Percentiles rank a stretch among this genome's conserved stretches.
phyloP scores from a whole-genome alignment of 495 filamentous ascomycete species.

The Aspergillus bridgeri region DNA sequence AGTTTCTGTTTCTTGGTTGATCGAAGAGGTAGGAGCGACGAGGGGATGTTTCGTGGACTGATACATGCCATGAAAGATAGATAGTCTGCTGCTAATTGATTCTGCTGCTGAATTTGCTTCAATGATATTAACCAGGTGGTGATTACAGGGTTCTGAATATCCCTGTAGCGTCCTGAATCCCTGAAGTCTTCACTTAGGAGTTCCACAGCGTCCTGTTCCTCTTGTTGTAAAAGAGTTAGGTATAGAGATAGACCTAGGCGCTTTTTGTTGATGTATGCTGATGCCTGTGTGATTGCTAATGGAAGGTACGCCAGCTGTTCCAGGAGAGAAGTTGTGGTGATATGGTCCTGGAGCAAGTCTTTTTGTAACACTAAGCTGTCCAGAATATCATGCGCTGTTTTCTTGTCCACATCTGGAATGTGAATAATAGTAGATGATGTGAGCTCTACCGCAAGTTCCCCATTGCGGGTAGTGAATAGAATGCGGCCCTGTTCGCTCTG shows the following conservation, averaged over 20 bases:
- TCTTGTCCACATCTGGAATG: conserved; percentile 17
- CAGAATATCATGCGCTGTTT: conserved; percentile 15
- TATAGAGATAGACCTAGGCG: conserved; percentile 22
- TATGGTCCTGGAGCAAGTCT: conserved; percentile 17
- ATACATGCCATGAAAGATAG: conserved; percentile 42
- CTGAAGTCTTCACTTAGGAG: conserved; percentile 38
- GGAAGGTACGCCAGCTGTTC: conserved; percentile 38
- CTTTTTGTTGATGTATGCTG: conserved; percentile 46
- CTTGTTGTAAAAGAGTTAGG: conserved; percentile 24
- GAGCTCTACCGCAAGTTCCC: conserved; percentile 20
- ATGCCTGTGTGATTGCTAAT: conserved; percentile 47
- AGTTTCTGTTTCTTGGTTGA: conserved; percentile 9
- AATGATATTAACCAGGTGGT: conserved; percentile 50
- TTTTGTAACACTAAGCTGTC: conserved; percentile 17
- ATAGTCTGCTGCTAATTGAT: conserved; percentile 34
- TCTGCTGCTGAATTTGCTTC: conserved; percentile 32
- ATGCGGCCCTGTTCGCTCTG: conserved; percentile 34
- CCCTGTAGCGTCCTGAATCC: conserved; percentile 34
- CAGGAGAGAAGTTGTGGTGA: conserved; percentile 25
- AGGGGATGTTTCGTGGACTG: conserved; percentile 41
- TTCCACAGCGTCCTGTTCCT: conserved; percentile 29
- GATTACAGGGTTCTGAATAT: conserved; percentile 35
- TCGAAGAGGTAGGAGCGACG: conserved; percentile 21
- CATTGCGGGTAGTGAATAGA: conserved; percentile 30
- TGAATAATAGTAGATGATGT: conserved; percentile 16